Evolutionary conservation across 192 early-diverging fungal species (phyloP), one percentile per base, ranked within the genome.

Genomic region (Phycomyces nitens): DNA sequence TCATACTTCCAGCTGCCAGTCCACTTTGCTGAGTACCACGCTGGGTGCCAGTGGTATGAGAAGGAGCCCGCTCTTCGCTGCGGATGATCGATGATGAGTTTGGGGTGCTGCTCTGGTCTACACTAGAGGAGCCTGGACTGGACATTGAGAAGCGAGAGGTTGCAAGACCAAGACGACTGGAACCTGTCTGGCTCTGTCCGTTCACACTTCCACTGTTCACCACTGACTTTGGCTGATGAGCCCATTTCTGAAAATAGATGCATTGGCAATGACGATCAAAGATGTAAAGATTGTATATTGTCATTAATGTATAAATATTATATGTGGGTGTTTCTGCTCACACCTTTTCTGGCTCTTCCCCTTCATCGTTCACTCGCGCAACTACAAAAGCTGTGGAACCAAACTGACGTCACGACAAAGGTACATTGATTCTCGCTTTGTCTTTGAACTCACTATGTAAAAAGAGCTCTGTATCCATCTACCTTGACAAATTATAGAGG

Each of bases 191-290:
- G 58, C 47, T 57, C 39, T 26, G 69, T 64, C 6, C 73, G 4
- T 41, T 64, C 15, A 72, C 70, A 71, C 64, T 62, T 67, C 70
- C 42, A 76, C 53, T 51, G 70, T 69, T 63, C 68, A 65, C 63
- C 8, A 68, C 56, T 23, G 52, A 38, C 56, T 73, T 76, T 60
- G 54, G 66, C 11, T 66, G 82, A 70, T 74, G 84, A 57, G 44
- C 77, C 92, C 91, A 95, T 62, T 88, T 84, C 27, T 88, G 82
- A 77, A 86, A 94, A 75, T 86, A 97, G 60, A 97, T 87, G 77
- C 91, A 92, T 29, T 87, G 82, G 69, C 95, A 97, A 74, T 94
- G 91, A 11, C 92, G 80, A 81, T 97, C 93, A 75, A 97, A 97
- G 59, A 97, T 93, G 72, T 94, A 92, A 26, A 97, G 76, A 67